Conservation (phyloP, 2,329 filamentous ascomycete species). For the Alternaria gaisen region DNA sequence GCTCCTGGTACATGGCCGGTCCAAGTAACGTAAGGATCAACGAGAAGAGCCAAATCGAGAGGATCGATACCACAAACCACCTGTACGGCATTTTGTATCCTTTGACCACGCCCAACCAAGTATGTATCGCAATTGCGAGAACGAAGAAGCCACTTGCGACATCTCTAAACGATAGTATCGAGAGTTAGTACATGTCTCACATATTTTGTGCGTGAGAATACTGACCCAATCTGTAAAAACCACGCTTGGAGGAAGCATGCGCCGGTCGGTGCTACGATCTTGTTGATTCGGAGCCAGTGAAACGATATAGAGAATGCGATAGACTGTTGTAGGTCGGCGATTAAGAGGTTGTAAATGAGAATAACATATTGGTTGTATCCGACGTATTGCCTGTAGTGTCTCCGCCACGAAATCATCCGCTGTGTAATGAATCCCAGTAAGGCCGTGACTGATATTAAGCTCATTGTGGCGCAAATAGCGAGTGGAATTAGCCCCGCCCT, state of each 20-base stretch:
- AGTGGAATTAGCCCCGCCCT: conserved; percentile 58
- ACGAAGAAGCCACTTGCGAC: conserved; percentile 63
- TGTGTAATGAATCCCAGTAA: conserved; percentile 61
- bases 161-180: conserved; percentile 45
- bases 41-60: conserved; percentile 58
- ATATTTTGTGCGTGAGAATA: not conserved
- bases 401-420: conserved; percentile 61
- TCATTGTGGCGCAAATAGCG: conserved; percentile 57
- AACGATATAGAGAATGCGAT: conserved; percentile 60
- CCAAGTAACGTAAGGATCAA: conserved; percentile 59
- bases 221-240: conserved; percentile 58
- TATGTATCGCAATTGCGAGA: conserved; percentile 64
- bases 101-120: conserved; percentile 59
- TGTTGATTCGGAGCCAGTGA: conserved; percentile 57
- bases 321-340: conserved; percentile 64
- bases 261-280: conserved; percentile 55
- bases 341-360: conserved; percentile 62
- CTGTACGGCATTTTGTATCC: conserved; percentile 57
- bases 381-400: conserved; percentile 58
- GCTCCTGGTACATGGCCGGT: conserved; percentile 52
- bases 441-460: conserved; percentile 54
- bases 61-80: conserved; percentile 56
- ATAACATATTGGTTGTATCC: conserved; percentile 65
- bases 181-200: not conserved
- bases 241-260: conserved; percentile 62